Percentiles rank a stretch among this genome's conserved stretches.
Conservation (phyloP, 768 basidiomycete species). For the Cubamyces lactineus region DNA sequence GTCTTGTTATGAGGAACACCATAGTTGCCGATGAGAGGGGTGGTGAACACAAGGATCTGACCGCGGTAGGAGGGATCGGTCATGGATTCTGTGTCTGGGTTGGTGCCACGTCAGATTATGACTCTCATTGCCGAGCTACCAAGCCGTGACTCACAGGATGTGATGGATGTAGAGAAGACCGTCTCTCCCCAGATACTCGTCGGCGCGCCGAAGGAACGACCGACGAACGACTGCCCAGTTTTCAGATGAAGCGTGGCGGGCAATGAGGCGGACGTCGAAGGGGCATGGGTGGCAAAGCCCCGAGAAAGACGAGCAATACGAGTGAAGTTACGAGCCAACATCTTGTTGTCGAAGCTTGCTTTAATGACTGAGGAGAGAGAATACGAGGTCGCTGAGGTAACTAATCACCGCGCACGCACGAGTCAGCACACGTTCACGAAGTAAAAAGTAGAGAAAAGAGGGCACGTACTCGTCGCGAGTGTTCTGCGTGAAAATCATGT, state of each 20-base stretch:
- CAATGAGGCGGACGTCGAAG: conserved; percentile 37
- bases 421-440: conserved; percentile 29
- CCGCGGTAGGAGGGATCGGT: conserved; percentile 98
- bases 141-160: conserved; percentile 71
- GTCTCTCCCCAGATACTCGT: conserved; percentile 94
- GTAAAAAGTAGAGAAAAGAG: neutral
- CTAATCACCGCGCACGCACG: conserved; percentile 41
- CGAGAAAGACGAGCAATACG: conserved; percentile 55
- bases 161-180: conserved; percentile 98
- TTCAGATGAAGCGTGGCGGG: conserved; percentile 93
- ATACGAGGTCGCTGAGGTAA: conserved; percentile 90
- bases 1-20: conserved; percentile 87
- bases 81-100: conserved; percentile 97
- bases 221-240: conserved; percentile 90
- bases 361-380: conserved; percentile 62
- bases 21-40: conserved; percentile 98
- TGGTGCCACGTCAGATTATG: neutral
- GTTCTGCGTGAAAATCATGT: conserved; percentile 84
- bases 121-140: neutral
- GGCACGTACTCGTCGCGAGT: conserved; percentile 83
- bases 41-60: conserved; percentile 98
- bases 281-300: conserved; percentile 69
- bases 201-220: conserved; percentile 87
- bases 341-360: conserved; percentile 38
- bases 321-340: conserved; percentile 61